Evolutionary conservation across 352 stramenopile genomes (phyloP), one percentile per base, ranked within the genome.

Genomic region (Phytophthora pisi): DNA sequence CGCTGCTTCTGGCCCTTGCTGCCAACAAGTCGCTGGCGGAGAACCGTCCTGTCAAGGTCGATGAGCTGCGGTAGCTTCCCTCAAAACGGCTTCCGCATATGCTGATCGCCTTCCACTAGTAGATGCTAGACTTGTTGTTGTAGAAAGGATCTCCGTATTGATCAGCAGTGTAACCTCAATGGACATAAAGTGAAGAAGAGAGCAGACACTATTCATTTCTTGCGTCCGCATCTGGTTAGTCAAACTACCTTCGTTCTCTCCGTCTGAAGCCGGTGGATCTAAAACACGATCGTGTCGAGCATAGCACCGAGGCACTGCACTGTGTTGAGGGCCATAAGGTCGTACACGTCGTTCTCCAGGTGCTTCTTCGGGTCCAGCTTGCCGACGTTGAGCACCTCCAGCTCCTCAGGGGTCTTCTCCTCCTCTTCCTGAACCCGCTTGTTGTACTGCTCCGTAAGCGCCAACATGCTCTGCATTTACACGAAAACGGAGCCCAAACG

Each of bases 241-340:
- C 51, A 64, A 38, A 47, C 43, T 68, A 57, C 36, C 38, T 58
- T 61, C 23, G 18, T 53, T 60, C 57, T 66, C 42, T 72, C 15
- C 9, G 30, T 52, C 15, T 53, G 42, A 47, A 64, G 49, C 51
- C 28, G 46, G 53, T 57, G 49, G 18, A 68, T 75, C 61, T 96
- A 99, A 78, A 99, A 99, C 51, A 99, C 96, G 36, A 99, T 98
- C 13, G 97, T 99, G 88, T 99, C 93, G 36, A 99, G 86, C 97
- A 99, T 99, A 8, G 96, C 97, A 18, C 97, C 97, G 47, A 99
- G 85, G 74, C 95, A 99, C 85, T 99, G 98, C 54, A 99, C 95
- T 67, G 99, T 99, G 84, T 99, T 99, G 63, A 96, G 85, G 45
- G 92, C 96, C 97, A 99, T 99, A 61, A 99, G 87, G 71, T 99